Evolutionary conservation across 2,329 filamentous ascomycete genomes (phyloP), one percentile per base, ranked within the genome.

Genomic region (Epicoccum sorghinum): DNA sequence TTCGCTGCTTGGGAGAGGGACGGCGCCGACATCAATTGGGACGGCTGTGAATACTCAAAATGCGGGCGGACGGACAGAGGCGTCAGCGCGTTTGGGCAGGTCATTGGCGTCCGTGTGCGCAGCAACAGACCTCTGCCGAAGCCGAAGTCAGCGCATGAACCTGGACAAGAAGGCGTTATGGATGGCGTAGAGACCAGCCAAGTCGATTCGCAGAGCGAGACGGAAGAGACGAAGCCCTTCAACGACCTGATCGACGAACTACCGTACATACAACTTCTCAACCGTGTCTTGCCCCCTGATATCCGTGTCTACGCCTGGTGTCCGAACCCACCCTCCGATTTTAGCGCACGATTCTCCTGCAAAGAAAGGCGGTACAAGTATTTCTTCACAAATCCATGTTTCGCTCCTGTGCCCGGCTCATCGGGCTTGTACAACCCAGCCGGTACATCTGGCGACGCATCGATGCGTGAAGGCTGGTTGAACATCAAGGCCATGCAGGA

Each of bases 1-100:
- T 80, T 80, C 37, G 66, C 69, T 2, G 52, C 35, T 3, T 72
- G 70, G 70, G 52, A 74, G 67, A 43, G 69, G 72, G 59, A 71
- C 30, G 77, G 79, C 4, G 66, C 72, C 38, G 72, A 77, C 52
- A 75, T 97, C 24, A 88, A 90, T 73, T 96, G 91, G 83, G 86
- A 90, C 30, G 87, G 88, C 7, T 93, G 87, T 74, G 90, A 96
- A 57, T 99, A 98, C 75, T 92, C 90, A 32, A 99, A 99, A 75
- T 97, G 93, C 69, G 95, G 95, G 2, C 83, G 95, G 59, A 99
- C 95, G 14, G 95, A 99, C 72, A 83, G 87, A 48, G 95, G 95
- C 10, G 95, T 99, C 32, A 97, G 92, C 75, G 93, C 95, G 3
- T 99, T 99, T 78, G 95, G 95, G 0, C 95, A 99, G 78, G 95